Conservation (phyloP, 768 basidiomycete species). For the Omphalotus guepiniiformis region DNA sequence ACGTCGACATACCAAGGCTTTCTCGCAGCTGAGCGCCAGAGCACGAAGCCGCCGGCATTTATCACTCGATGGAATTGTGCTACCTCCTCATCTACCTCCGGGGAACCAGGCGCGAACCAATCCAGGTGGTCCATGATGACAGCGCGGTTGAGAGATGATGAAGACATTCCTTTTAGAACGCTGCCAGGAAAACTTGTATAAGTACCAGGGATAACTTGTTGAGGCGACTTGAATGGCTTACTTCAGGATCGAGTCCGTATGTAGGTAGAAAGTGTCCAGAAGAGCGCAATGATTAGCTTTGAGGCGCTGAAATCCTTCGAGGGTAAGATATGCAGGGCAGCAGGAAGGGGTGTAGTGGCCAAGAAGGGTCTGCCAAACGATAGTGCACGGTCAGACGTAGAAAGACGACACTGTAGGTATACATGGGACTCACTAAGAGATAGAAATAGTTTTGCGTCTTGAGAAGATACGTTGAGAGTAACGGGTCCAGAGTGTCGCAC, state of each 20-base stretch:
- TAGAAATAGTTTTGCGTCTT: slow-evolving; percentile 6
- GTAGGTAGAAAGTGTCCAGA: slow-evolving; percentile 2
- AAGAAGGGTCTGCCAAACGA: background rate
- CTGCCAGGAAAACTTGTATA: background rate
- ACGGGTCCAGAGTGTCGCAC: slow-evolving; percentile 32
- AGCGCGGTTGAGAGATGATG: slow-evolving; percentile 43
- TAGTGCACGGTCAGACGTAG: background rate
- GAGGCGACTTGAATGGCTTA: no score
- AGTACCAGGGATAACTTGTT: background rate
- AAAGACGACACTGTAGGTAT: no score
- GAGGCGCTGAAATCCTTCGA: background rate
- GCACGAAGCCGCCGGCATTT: slow-evolving; percentile 42
- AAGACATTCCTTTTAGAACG: slow-evolving; percentile 28
- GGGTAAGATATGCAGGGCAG: background rate
- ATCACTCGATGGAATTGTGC: slow-evolving; percentile 43
- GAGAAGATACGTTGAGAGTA: slow-evolving; percentile 3
- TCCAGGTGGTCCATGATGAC: slow-evolving; percentile 61
- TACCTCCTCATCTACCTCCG: slow-evolving; percentile 43
- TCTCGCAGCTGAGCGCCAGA: slow-evolving; percentile 52
- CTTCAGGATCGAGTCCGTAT: slow-evolving; percentile 4
- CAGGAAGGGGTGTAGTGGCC: background rate
- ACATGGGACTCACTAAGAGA: background rate
- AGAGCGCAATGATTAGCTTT: background rate
- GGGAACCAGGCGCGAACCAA: slow-evolving; percentile 36
- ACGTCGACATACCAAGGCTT: slow-evolving; percentile 51